Evolutionary conservation across 768 basidiomycete species (phyloP).

Genomic region (Panus rudis): DNA sequence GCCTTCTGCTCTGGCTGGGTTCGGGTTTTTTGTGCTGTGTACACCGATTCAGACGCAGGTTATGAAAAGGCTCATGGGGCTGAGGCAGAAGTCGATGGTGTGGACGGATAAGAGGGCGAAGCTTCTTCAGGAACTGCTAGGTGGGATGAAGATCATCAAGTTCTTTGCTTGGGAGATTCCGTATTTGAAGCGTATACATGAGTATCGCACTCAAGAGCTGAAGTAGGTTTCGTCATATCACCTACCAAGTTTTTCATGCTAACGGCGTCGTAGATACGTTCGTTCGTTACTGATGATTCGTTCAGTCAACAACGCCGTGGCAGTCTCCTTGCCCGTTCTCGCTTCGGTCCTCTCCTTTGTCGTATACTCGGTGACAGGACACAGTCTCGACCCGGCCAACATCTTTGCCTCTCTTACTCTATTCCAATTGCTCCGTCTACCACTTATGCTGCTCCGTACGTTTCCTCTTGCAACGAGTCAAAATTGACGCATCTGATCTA

Average conservation of each 20-base stretch:
- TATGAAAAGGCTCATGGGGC: conserved; percentile 66
- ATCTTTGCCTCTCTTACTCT: conserved; percentile 83
- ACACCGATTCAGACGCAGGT: conserved; percentile 66
- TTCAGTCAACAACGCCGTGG: conserved; percentile 59
- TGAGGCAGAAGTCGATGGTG: conserved; percentile 68
- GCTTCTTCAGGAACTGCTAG: conserved; percentile 81
- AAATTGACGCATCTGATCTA: conserved; percentile 8
- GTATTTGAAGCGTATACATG: conserved; percentile 66
- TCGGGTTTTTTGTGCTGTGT: conserved; percentile 57
- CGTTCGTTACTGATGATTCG: conserved; percentile 61
- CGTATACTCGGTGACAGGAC: conserved; percentile 69
- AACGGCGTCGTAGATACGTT: conserved; percentile 61
- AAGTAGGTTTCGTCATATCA: conserved; percentile 30
- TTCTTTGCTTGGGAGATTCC: conserved; percentile 86
- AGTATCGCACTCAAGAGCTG: conserved; percentile 69
- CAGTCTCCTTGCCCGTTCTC: conserved; percentile 66
- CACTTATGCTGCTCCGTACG: conserved; percentile 65
- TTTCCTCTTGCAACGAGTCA: conserved; percentile 1
- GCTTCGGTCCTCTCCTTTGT: conserved; percentile 75
- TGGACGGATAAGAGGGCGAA: conserved; percentile 92
- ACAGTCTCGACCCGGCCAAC: conserved; percentile 57
- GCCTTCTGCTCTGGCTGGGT: conserved; percentile 45
- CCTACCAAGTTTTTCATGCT: conserved; percentile 6
- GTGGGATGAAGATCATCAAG: conserved; percentile 90
- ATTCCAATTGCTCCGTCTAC: conserved; percentile 77